These are phyloP conservation scores for Trichoderma asperellum DNA, from an alignment of 2,329 filamentous ascomycete genomes.

Conservation along the genomic window DNA sequence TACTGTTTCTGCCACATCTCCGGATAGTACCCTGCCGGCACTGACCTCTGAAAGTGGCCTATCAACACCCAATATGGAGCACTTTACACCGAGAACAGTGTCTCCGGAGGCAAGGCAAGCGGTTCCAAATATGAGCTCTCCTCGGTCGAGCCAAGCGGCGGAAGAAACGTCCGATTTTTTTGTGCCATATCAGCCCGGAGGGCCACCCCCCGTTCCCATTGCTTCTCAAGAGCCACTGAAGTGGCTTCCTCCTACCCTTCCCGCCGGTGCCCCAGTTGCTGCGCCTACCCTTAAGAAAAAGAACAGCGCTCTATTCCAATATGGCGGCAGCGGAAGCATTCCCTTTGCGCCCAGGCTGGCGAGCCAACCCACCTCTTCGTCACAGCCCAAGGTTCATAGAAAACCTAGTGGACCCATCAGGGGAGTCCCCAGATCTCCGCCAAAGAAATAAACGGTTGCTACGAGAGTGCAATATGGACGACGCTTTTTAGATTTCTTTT, in stretches of 20 bases:
- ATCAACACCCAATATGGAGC: conserved; percentile 35
- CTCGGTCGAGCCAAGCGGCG: conserved; percentile 35
- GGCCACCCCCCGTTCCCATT: conserved; percentile 48
- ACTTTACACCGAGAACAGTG: conserved; percentile 32
- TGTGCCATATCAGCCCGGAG: conserved; percentile 60
- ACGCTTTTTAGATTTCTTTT: conserved; percentile 1
- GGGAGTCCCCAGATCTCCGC: background rate
- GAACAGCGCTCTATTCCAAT: conserved; percentile 41
- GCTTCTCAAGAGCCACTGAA: conserved; percentile 48
- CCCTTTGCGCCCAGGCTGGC: conserved; percentile 46
- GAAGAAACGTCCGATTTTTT: conserved; percentile 48
- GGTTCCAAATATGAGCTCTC: conserved; percentile 39
- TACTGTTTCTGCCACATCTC: background rate
- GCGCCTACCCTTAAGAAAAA: conserved; percentile 45
- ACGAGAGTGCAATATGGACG: background rate
- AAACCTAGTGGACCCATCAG: conserved; percentile 9
- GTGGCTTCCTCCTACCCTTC: conserved; percentile 56
- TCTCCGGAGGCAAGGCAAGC: conserved; percentile 35
- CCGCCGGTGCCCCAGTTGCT: conserved; percentile 40
- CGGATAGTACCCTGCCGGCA: conserved; percentile 32
- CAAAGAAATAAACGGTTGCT: conserved; percentile 12
- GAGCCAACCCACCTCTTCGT: background rate
- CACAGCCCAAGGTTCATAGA: conserved; percentile 15
- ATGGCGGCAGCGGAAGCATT: conserved; percentile 51
- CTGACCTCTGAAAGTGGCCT: conserved; percentile 35